Evolutionary conservation across 2,329 filamentous ascomycete species (phyloP).

Genomic region (Microdochium trichocladiopsis): DNA sequence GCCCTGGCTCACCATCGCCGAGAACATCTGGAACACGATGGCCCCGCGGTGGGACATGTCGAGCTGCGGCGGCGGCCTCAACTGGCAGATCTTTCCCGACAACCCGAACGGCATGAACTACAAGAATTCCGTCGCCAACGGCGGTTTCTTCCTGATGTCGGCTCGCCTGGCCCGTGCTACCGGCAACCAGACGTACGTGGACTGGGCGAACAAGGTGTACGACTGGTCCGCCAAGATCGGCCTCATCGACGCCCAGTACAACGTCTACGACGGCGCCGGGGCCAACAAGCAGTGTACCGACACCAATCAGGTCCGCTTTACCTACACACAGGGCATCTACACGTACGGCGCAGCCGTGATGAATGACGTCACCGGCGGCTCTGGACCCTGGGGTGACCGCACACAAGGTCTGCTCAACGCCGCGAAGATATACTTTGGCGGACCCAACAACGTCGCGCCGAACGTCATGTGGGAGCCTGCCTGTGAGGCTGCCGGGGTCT

Average conservation of each 20-base stretch:
- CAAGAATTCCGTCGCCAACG: constrained; percentile 78
- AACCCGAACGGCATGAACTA: constrained; percentile 72
- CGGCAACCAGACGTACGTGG: constrained; percentile 55
- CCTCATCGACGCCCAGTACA: constrained; percentile 47
- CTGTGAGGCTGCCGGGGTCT: constrained; percentile 52
- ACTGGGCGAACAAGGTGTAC: constrained; percentile 62
- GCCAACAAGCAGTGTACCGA: constrained; percentile 44
- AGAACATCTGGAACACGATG: constrained; percentile 68
- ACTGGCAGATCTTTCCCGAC: constrained; percentile 74
- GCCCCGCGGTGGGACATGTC: constrained; percentile 61
- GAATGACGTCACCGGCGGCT: constrained; percentile 49
- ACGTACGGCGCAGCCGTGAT: constrained; percentile 58
- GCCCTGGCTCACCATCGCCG: constrained; percentile 58
- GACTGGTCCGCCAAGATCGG: constrained; percentile 54
- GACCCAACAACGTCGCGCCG: constrained; percentile 38
- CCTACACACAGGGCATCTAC: constrained; percentile 59
- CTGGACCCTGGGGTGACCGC: constrained; percentile 45
- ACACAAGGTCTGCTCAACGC: constrained; percentile 44
- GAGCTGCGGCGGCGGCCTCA: constrained; percentile 63
- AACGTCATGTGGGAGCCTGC: constrained; percentile 59
- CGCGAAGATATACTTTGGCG: constrained; percentile 39
- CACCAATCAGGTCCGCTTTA: constrained; percentile 51
- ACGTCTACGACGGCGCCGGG: constrained; percentile 58
- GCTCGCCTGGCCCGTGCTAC: constrained; percentile 68
- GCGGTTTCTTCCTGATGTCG: constrained; percentile 75